Base-by-base conservation (phyloP, 441 rosid species). In the Jatropha podagrica region DNA sequence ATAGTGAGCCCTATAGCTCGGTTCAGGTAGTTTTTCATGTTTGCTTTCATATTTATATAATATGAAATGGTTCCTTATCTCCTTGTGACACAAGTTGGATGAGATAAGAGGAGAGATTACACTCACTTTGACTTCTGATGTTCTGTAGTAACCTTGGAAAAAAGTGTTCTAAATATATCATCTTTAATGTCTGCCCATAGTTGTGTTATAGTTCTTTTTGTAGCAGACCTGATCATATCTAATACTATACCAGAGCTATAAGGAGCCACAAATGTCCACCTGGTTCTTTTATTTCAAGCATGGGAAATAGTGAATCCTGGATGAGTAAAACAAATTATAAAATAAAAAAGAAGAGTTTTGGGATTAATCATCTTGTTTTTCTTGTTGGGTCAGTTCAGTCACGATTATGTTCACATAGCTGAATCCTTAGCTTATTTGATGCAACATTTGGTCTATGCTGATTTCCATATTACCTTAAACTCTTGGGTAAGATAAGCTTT, bases 1-100 rank as follows among this genome's bases (percentile, higher is more conserved):
- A 84, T 91, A 87, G 85, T 89, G 88, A 92, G 80, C 79, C 98
- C 98, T 10, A 78, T 95, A 54, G 49, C 90, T 68, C 91, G 89
- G 79, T 76, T 91, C 77, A 89, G 94, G 97, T 91, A 81, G 73
- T 51, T n/a, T 77, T 41, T 49, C 26, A 27, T 14, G 18, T 49
- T 69, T 59, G 9, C 56, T 23, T 58, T 49, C 6, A 26, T 27
- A 54, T 44, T 26, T 32, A 20, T 56, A 65, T 72, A 40, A 51
- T 26, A 10, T 54, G 2, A 32, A 32, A 32, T 32, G 32, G 32
- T 52, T 13, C 67, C 18, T 13, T 73, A 11, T 55, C 54, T 41
- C 20, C 32, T 17, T 38, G 18, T 54, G 26, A 2, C 17, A 18
- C 26, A 13, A 20, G 23, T 26, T 59, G 65, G 55, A 58, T 71